A percentile compares a stretch with the other conserved stretches of the same genome.
phyloP scores from a whole-genome alignment of 345 rosid species.

The Noccaea caerulescens region DNA sequence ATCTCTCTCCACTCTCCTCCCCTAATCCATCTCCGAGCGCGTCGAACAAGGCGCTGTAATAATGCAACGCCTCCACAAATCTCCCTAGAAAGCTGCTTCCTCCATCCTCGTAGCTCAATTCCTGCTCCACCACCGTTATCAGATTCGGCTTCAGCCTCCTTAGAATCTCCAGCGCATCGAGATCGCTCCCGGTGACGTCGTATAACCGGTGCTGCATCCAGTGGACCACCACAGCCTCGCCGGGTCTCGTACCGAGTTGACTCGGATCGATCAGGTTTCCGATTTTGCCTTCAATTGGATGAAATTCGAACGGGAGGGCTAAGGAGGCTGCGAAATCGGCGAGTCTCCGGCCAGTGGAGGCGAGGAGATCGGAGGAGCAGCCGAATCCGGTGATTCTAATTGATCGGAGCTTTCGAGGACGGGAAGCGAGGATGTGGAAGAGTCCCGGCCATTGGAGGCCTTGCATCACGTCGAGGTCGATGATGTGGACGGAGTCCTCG shows the following conservation, averaged over 20 bases:
- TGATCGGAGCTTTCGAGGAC: slow-evolving; percentile 75
- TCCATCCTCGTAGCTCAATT: slow-evolving; percentile 65
- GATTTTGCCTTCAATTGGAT: slow-evolving; percentile 78
- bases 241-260: slow-evolving; percentile 62
- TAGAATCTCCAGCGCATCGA: slow-evolving; percentile 60
- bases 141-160: slow-evolving; percentile 66
- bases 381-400: slow-evolving; percentile 90
- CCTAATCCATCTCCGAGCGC: slow-evolving; percentile 82
- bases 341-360: slow-evolving; percentile 79
- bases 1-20: slow-evolving; percentile 72
- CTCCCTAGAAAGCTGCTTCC: slow-evolving; percentile 65
- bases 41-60: slow-evolving; percentile 94
- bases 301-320: slow-evolving; percentile 81
- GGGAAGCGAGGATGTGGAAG: slow-evolving; percentile 92
- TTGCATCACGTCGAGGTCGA: slow-evolving; percentile 95
- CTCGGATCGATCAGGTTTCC: slow-evolving; percentile 58
- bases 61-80: slow-evolving; percentile 93
- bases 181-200: slow-evolving; percentile 79
- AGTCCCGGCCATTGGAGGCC: slow-evolving; percentile 99
- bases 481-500: slow-evolving; percentile 81
- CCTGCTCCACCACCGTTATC: slow-evolving; percentile 88
- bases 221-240: slow-evolving; percentile 83
- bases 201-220: slow-evolving; percentile 98
- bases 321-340: slow-evolving; percentile 82
- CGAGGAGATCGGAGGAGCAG: slow-evolving; percentile 73